Evolutionary conservation across 331 rosid genomes (phyloP).

Genomic region (Acacia pycnantha): DNA sequence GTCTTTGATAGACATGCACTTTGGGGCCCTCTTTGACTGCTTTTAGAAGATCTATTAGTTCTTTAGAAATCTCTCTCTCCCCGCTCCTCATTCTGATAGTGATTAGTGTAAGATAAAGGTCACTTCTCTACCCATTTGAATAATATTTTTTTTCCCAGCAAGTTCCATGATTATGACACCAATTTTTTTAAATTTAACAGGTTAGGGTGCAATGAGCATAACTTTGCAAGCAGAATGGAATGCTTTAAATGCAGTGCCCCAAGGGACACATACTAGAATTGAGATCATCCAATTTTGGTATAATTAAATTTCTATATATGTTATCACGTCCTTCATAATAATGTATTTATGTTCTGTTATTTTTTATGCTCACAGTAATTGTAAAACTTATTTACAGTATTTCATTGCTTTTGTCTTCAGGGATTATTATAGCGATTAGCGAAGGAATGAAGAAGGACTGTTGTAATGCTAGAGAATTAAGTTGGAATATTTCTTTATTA

Average conservation of each 20-base stretch:
- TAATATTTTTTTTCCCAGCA: not conserved
- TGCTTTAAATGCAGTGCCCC: conserved; percentile 98
- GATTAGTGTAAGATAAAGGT: not conserved
- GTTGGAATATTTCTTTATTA: conserved; percentile 37
- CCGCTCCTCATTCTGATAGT: not conserved
- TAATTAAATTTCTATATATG: not conserved
- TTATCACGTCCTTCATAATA: not conserved
- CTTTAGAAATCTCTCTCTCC: conserved; percentile 21
- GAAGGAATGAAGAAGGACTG: not conserved
- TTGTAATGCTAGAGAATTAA: conserved; percentile 20
- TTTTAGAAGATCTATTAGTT: conserved; percentile 18
- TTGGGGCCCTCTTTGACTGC: conserved; percentile 48
- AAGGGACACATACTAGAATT: conserved; percentile 67
- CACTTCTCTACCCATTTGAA: not conserved
- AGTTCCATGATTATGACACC: not conserved
- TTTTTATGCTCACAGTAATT: not conserved
- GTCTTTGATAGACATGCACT: conserved; percentile 27
- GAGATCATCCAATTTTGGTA: conserved; percentile 45
- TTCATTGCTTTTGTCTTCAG: not conserved
- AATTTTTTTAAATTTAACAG: conserved; percentile 36
- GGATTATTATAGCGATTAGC: not conserved
- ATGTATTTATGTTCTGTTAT: not conserved
- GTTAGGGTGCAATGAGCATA: conserved; percentile 95
- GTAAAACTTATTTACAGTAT: not conserved
- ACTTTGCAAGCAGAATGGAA: conserved; percentile 94